Evolutionary conservation across 2,329 filamentous ascomycete genomes (phyloP), one percentile per base, ranked within the genome.

Genomic region (Byssochlamys sp.): DNA sequence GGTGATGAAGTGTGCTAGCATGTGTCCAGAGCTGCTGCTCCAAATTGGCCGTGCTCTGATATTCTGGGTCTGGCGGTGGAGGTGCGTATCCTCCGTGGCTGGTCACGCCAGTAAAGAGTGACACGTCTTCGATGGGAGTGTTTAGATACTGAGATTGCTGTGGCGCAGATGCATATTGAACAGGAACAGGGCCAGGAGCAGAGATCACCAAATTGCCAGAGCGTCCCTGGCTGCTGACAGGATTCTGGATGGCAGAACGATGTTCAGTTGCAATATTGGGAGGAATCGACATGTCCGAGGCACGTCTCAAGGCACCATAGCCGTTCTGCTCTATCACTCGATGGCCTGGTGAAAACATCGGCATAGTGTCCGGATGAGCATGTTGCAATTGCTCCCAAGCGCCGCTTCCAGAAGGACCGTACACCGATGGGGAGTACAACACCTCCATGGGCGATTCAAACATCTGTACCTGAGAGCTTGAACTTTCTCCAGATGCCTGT

Each of bases 81-180:
- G 66, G 66, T n/a, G 62, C 66, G 48, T 61, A 63, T 10, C 64
- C 64, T 25, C 64, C 65, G 49, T 63, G 58, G 35, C 57, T 62
- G 27, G 64, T 65, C 31, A 57, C 48, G 7, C 56, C 65, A 55
- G 54, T 35, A 24, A 58, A 60, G 28, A 48, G 28, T 4, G 33
- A 4, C 4, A 4, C 14, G 4, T 39, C 33, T 12, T 45, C 45
- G 6, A 54, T 11, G 7, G 39, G 19, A 24, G 39, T n/a, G 14
- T 45, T 19, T 45, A 2, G n/a, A 5, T 45, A 45, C n/a, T 45
- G 39, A 45, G 39, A 45, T 4, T n/a, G 12, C 39, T 45, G 39
- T 45, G 39, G 14, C 19, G 39, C n/a, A 45, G 39, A 7, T 45
- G n/a, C 14, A 9, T 19, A 9, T 19, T 4, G 39, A 14, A n/a